Conservation (phyloP, 1,284 basidiomycete species). For the Melampsora americana region DNA sequence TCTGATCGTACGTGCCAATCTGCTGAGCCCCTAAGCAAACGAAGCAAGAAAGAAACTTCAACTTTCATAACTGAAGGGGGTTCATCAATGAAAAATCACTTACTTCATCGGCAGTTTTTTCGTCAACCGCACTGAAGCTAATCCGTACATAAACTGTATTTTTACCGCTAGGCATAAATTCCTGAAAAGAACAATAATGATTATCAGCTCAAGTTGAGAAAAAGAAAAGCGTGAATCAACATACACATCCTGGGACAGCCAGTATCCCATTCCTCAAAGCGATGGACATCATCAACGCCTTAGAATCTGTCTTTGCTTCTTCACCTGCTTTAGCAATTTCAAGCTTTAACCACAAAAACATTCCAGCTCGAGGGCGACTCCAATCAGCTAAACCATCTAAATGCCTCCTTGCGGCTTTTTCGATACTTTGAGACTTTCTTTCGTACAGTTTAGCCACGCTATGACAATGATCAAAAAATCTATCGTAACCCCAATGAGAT, state of each 20-base stretch:
- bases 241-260: constrained; percentile 68
- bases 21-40: constrained; percentile 60
- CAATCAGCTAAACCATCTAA: constrained; percentile 75
- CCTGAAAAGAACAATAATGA: constrained; percentile 25
- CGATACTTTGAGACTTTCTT: constrained; percentile 73
- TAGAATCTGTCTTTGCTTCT: constrained; percentile 64
- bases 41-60: not conserved
- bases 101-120: constrained; percentile 65
- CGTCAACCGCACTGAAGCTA: constrained; percentile 71
- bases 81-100: constrained; percentile 1
- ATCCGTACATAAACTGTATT: constrained; percentile 72
- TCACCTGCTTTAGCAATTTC: constrained; percentile 48
- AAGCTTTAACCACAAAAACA: constrained; percentile 53
- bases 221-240: constrained; percentile 23
- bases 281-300: constrained; percentile 68
- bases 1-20: constrained; percentile 66
- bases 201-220: too few relatives aligned
- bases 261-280: constrained; percentile 79
- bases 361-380: constrained; percentile 76
- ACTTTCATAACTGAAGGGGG: not conserved
- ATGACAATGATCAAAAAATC: constrained; percentile 70
- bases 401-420: constrained; percentile 69
- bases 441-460: constrained; percentile 73
- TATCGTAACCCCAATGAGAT: constrained; percentile 64
- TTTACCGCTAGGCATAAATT: constrained; percentile 68